Evolutionary conservation across 305 asterid species (phyloP), one percentile per base, ranked within the genome.

Genomic region (Ilex paraguariensis): DNA sequence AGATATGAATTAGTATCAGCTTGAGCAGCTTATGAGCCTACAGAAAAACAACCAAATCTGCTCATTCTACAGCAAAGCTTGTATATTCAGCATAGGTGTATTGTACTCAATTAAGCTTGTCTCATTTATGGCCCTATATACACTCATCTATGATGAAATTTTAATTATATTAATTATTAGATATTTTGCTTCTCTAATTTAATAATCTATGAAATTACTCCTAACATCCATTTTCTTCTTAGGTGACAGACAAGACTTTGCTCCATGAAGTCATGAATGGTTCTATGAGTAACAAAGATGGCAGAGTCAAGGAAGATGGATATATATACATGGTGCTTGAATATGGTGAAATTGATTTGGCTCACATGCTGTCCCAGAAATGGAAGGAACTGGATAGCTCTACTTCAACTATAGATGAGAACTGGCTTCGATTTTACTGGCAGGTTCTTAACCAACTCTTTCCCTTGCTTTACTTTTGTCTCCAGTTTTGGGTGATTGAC

Each of bases 341-440:
- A 77, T 90, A 90, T 59, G 99, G 99, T 62, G 99, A 93, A 81
- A 93, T 90, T 60, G 99, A 93, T 81, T 77, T 93, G 73, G 99
- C 99, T 39, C 96, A 90, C 83, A 93, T 93, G 99, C 92, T 93
- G 54, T 81, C 97, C 63, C 94, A 86, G 53, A 87, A 93, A 73
- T 93, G 96, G 97, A 87, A 76, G 82, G 96, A 87, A 68, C 73
- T 93, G 61, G 96, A 90, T 66, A 73, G 71, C 64, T 71, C 84
- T 57, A 57, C 65, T 61, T 71, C 79, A 52, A 77, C 75, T 70
- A 90, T 90, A 59, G 97, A 87, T 78, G 96, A 90, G 74, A 90
- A 90, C 70, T 93, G 99, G 99, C 96, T 93, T 55, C 87, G 97
- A 30, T 93, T 87, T 81, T 90, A 93, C 77, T 93, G 97, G 97